These are phyloP conservation scores for Penicillium sp. DNA, from an alignment of 2,329 filamentous ascomycete species.

Conservation along the genomic window DNA sequence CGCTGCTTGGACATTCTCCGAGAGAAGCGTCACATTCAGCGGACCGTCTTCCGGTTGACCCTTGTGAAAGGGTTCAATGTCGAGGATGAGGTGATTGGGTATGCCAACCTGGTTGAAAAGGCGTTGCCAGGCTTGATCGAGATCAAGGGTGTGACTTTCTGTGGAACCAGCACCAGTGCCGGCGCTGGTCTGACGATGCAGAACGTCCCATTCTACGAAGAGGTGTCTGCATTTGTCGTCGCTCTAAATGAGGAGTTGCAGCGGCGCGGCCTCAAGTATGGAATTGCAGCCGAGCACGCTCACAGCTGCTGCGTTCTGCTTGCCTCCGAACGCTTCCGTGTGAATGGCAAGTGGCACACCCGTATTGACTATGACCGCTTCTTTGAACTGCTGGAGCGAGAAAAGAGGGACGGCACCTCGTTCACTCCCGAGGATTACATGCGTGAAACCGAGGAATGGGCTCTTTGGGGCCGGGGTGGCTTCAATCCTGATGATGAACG, in stretches of 20 bases:
- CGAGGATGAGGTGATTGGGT: slow-evolving; percentile 87
- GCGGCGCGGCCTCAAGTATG: slow-evolving; percentile 74
- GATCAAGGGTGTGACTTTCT: slow-evolving; percentile 96
- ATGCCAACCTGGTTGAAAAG: slow-evolving; percentile 83
- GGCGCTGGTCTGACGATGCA: slow-evolving; percentile 92
- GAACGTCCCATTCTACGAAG: slow-evolving; percentile 95
- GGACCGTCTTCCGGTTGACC: slow-evolving; percentile 92
- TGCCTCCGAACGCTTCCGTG: slow-evolving; percentile 76
- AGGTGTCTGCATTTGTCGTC: slow-evolving; percentile 84
- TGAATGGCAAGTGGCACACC: slow-evolving; percentile 82
- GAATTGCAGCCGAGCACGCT: slow-evolving; percentile 91
- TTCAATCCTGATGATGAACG: slow-evolving; percentile 89
- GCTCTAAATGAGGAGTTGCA: slow-evolving; percentile 75
- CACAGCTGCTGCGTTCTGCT: slow-evolving; percentile 92
- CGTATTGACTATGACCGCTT: slow-evolving; percentile 88
- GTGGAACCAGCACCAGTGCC: slow-evolving; percentile 82
- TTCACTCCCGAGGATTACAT: slow-evolving; percentile 93
- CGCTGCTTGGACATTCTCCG: slow-evolving; percentile 86
- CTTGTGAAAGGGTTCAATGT: slow-evolving; percentile 98
- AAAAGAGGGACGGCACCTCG: slow-evolving; percentile 56
- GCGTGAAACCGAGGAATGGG: slow-evolving; percentile 89
- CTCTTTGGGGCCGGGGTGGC: slow-evolving; percentile 88
- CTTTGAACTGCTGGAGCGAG: slow-evolving; percentile 77
- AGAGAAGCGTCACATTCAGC: slow-evolving; percentile 78
- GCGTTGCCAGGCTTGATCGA: slow-evolving; percentile 91